phyloP scores from a whole-genome alignment of 768 basidiomycete species.

The Suillus tomentosus region DNA sequence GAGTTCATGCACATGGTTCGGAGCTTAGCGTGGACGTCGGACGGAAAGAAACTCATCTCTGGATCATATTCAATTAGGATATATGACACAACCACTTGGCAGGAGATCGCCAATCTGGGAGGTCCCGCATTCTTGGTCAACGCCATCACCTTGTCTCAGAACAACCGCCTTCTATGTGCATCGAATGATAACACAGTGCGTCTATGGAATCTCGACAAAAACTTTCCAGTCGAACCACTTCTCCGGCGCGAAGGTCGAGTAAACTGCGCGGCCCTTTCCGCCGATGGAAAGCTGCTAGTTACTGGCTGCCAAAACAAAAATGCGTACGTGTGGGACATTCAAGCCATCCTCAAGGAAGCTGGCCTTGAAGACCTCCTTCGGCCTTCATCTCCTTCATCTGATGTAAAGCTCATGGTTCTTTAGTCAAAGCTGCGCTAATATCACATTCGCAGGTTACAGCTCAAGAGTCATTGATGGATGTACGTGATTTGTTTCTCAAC shows the following conservation, averaged over 20 bases:
- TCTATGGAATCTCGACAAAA: neutral
- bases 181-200: neutral
- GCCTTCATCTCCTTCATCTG: neutral
- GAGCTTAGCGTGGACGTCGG: neutral
- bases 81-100: neutral
- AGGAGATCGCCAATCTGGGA: neutral
- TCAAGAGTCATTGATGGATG: no score
- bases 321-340: neutral
- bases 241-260: neutral
- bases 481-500: neutral
- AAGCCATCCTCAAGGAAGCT: neutral
- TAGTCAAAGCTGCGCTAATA: no score
- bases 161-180: neutral
- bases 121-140: no score
- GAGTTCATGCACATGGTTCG: accelerated
- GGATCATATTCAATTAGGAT: neutral
- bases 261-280: neutral
- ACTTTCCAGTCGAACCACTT: neutral
- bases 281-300: neutral
- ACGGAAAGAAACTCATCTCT: neutral
- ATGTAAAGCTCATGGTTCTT: neutral
- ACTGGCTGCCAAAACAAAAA: neutral
- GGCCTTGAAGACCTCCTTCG: neutral
- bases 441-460: no score
- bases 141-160: neutral